These are phyloP conservation scores for Bipolaris zeicola DNA, from an alignment of 2,329 filamentous ascomycete species.

Conservation along the genomic window DNA sequence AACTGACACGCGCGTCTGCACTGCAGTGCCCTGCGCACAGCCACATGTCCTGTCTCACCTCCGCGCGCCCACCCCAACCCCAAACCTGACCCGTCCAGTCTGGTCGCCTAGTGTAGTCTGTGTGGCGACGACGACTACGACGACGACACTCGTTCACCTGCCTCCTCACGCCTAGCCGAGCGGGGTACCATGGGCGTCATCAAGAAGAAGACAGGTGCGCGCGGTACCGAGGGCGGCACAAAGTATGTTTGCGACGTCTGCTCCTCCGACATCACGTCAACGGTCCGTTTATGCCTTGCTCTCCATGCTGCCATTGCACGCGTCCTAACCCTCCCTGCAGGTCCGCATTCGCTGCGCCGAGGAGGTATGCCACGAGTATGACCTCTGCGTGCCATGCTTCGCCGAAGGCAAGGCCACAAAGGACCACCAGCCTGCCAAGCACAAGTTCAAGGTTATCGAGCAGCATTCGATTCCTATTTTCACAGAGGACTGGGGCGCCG, in stretches of 20 bases:
- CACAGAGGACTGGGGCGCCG: conserved; percentile 91
- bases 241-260: conserved; percentile 99
- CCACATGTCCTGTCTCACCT: conserved; percentile 25
- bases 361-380: conserved; percentile 84
- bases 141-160: conserved; percentile 6
- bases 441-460: conserved; percentile 92
- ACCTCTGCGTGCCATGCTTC: conserved; percentile 96
- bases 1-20: conserved; percentile 16
- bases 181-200: conserved; percentile 79
- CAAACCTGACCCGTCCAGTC: not conserved
- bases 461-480: conserved; percentile 99
- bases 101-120: not conserved
- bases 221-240: conserved; percentile 74
- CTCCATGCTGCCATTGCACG: not conserved
- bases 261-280: conserved; percentile 94
- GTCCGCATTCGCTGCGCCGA: conserved; percentile 90
- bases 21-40: conserved; percentile 26
- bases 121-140: conserved; percentile 1
- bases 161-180: conserved; percentile 14
- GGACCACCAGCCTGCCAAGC: conserved; percentile 83
- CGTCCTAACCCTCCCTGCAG: conserved; percentile 53
- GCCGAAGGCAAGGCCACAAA: conserved; percentile 78
- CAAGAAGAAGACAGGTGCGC: conserved; percentile 88
- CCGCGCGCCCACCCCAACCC: not conserved
- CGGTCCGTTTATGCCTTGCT: conserved; percentile 63